A percentile compares a stretch with the other conserved stretches of the same genome.
Evolutionary conservation across 768 basidiomycete genomes (phyloP).

Genomic region (Pisolithus orientalis): DNA sequence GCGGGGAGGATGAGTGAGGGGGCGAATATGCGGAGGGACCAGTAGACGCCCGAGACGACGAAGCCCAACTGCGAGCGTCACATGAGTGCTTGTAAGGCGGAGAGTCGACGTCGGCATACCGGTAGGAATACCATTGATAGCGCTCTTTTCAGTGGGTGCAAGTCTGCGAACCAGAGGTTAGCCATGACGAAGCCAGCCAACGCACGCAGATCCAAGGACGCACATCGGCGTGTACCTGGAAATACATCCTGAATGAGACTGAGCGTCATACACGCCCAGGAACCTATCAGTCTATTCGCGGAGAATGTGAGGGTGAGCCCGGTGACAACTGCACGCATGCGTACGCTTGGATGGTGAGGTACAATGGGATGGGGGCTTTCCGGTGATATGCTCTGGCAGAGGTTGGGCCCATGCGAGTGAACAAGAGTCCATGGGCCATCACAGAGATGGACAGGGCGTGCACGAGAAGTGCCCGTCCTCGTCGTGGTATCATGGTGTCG

Average conservation of each 20-base stretch:
- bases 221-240: neutral
- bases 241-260: neutral
- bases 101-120: neutral
- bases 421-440: too few species aligned
- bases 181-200: neutral
- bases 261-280: neutral
- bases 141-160: neutral
- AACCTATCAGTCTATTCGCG: neutral
- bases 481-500: too few species aligned
- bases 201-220: neutral
- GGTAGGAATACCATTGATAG: neutral
- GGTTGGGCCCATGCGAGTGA: too few species aligned
- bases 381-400: too few species aligned
- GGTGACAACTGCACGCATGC: neutral
- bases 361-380: neutral
- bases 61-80: constrained; percentile 26
- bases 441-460: too few species aligned
- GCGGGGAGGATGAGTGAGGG: constrained; percentile 49
- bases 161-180: neutral
- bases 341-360: neutral
- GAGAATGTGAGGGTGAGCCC: neutral
- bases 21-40: constrained; percentile 48
- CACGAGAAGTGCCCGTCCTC: too few species aligned
- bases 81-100: neutral
- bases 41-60: constrained; percentile 53